Evolutionary conservation across 2,329 filamentous ascomycete species (phyloP).

Genomic region (Alternaria tenuissima): DNA sequence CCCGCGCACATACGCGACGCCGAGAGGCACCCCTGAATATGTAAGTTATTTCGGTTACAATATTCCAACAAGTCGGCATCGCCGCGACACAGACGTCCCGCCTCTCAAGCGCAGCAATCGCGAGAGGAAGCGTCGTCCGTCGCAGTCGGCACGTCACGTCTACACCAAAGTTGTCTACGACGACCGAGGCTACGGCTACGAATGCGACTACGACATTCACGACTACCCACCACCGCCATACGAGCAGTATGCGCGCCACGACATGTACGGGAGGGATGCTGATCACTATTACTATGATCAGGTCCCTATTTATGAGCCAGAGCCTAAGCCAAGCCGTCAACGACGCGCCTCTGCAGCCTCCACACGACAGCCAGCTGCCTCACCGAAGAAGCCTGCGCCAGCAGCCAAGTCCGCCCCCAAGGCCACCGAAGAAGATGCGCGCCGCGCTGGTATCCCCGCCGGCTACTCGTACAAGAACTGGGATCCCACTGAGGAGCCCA

Average conservation of each 20-base stretch:
- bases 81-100: constrained; percentile 49
- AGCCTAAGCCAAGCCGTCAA: constrained; percentile 57
- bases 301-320: constrained; percentile 57
- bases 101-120: constrained; percentile 52
- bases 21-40: constrained; percentile 67
- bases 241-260: constrained; percentile 60
- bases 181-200: constrained; percentile 58
- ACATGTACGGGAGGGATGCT: constrained; percentile 63
- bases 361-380: constrained; percentile 52
- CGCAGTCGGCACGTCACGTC: constrained; percentile 63
- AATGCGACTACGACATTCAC: constrained; percentile 56
- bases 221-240: constrained; percentile 59
- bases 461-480: constrained; percentile 98
- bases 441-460: constrained; percentile 74
- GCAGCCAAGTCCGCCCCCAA: constrained; percentile 48
- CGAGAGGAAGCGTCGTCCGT: constrained; percentile 59
- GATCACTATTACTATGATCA: constrained; percentile 61
- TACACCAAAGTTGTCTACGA: constrained; percentile 65
- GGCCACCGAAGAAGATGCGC: constrained; percentile 72
- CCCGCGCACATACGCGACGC: constrained; percentile 56
- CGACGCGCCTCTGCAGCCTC: constrained; percentile 65
- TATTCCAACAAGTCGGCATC: constrained; percentile 53
- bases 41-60: constrained; percentile 67
- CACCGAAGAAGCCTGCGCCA: constrained; percentile 45
- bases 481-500: constrained; percentile 93